These are phyloP conservation scores for Boletus tylopilopsis DNA, from an alignment of 768 basidiomycete species.

Conservation along the genomic window DNA sequence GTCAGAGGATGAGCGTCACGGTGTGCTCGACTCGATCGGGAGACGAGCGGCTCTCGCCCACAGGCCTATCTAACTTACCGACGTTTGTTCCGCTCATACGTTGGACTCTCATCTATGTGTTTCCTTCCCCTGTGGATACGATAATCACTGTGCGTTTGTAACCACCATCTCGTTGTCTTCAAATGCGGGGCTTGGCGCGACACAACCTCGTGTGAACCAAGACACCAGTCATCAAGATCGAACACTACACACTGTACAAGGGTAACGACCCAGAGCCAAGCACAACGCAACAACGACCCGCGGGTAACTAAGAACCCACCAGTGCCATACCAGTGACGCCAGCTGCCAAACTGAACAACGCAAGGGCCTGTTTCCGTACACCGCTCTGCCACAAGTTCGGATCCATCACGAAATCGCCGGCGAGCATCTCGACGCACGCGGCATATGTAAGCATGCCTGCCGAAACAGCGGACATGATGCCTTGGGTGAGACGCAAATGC, in stretches of 20 bases:
- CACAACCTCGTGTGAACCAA: not conserved
- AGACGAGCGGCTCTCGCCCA: constrained; percentile 4
- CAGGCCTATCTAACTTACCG: not conserved
- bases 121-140: not conserved
- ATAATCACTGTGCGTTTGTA: not conserved
- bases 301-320: constrained; percentile 34
- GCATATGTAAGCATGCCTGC: constrained; percentile 85
- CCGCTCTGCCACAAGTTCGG: constrained; percentile 42
- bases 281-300: not conserved
- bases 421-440: constrained; percentile 83
- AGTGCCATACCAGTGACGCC: constrained; percentile 65
- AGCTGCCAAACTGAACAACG: constrained; percentile 55
- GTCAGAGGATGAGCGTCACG: not conserved
- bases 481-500: constrained; percentile 56
- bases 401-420: constrained; percentile 80
- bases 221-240: not conserved
- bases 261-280: no score
- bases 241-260: not conserved
- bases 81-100: not conserved
- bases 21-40: not conserved
- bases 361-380: constrained; percentile 43
- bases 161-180: not conserved
- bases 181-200: no score
- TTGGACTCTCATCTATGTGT: not conserved
- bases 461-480: constrained; percentile 76